phyloP scores from a whole-genome alignment of 768 basidiomycete genomes.

The Gelatoporia subvermispora region DNA sequence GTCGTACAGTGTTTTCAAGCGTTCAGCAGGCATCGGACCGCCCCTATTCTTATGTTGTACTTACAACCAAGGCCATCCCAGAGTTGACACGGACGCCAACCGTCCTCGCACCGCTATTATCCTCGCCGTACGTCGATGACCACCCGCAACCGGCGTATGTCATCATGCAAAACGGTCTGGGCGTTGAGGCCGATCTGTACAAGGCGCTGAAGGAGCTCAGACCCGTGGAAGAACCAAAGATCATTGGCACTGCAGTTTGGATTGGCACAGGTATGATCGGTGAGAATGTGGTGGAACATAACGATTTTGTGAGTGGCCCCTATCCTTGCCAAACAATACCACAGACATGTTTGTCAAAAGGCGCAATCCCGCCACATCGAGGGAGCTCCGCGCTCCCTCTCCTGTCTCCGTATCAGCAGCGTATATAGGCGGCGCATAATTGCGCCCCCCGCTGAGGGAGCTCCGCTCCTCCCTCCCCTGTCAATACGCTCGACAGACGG shows the following conservation, averaged over 20 bases:
- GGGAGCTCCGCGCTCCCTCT: too few relatives aligned
- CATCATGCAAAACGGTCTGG: conserved; percentile 68
- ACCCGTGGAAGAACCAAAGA: conserved; percentile 39
- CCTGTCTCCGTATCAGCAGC: too few relatives aligned
- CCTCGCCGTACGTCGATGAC: conserved; percentile 38
- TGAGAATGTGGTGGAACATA: conserved; percentile 48
- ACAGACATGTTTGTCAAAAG: neutral
- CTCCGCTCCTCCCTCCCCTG: too few relatives aligned
- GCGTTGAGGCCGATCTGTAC: conserved; percentile 65
- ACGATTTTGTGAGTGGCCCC: conserved; percentile 39
- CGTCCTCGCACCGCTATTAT: conserved; percentile 53
- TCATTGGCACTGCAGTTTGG: conserved; percentile 52
- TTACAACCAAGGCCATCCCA: conserved; percentile 69
- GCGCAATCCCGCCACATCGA: too few relatives aligned
- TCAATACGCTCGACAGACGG: too few relatives aligned
- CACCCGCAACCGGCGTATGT: conserved; percentile 55
- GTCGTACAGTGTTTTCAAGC: conserved; percentile 47
- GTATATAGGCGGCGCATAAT: too few relatives aligned
- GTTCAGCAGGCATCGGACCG: conserved; percentile 57
- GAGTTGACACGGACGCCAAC: conserved; percentile 54
- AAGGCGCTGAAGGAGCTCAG: conserved; percentile 39
- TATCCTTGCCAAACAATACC: neutral
- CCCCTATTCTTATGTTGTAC: conserved; percentile 58
- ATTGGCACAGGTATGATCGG: conserved; percentile 46
- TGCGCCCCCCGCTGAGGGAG: too few relatives aligned